phyloP scores from a whole-genome alignment of 177 flowering plant species.

The Telopea speciosissima region DNA sequence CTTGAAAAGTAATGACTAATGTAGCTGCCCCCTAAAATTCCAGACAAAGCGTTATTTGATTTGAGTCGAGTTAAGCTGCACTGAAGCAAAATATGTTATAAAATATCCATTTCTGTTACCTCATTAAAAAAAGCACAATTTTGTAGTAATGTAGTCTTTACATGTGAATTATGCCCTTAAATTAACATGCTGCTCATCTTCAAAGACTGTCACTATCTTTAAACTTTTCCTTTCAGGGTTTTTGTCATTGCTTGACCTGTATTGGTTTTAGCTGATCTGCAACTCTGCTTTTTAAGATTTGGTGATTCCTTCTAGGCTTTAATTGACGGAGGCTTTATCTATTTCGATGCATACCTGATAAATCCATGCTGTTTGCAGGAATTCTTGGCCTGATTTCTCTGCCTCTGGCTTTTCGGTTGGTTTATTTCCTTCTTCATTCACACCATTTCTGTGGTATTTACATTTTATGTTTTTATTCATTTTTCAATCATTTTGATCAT shows the following conservation, averaged over 20 bases:
- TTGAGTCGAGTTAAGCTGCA: too few relatives aligned
- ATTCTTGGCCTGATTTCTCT: conserved; percentile 49
- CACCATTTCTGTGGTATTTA: background rate
- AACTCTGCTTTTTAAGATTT: background rate
- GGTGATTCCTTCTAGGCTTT: background rate
- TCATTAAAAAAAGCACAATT: too few relatives aligned
- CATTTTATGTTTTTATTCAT: background rate
- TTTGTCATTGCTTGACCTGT: background rate
- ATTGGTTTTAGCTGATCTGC: background rate
- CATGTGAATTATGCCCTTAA: too few relatives aligned
- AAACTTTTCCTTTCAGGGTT: background rate
- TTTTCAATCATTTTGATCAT: background rate
- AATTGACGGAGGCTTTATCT: background rate
- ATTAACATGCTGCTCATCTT: too few relatives aligned
- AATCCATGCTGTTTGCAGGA: conserved; percentile 34
- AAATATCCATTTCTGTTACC: too few relatives aligned
- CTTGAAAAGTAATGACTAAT: too few relatives aligned
- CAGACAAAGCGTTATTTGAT: too few relatives aligned
- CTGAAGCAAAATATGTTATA: too few relatives aligned
- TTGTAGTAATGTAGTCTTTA: too few relatives aligned
- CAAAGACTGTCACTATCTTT: too few relatives aligned
- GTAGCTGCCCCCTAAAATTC: too few relatives aligned
- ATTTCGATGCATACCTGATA: conserved; percentile 6
- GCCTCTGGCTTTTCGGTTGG: conserved; percentile 41
- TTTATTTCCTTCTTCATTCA: background rate